Base-by-base conservation (phyloP, 2,329 filamentous ascomycete genomes). In the Neonectria sp. region DNA sequence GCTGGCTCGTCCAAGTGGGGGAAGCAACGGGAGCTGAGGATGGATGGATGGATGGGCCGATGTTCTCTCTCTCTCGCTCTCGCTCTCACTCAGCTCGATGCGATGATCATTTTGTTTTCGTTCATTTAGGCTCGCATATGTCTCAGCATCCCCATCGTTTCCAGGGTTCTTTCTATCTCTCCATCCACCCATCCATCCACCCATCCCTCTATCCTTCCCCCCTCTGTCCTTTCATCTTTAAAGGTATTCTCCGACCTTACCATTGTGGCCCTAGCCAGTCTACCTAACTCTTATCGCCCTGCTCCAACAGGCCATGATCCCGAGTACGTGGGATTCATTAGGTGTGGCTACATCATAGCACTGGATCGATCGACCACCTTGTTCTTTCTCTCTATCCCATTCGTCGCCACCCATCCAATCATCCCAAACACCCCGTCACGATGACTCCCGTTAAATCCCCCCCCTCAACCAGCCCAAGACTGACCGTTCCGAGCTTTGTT, bases 291-390 rank as follows among this genome's bases (percentile, higher is more conserved):
- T 51, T 57, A 67, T 53, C 55, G 29, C 52, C 25, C 68, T 61
- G 62, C 27, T 40, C 52, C 55, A 68, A 63, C 67, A 71, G 71
- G 71, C 61, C 67, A 75, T 71, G 71, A 75, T 70, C 71, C 68
- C 60, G 73, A 68, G 61, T 71, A 65, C 63, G 70, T 74, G 61
- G 60, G 37, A 73, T 73, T 58, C 61, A 62, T 70, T 61, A 25
- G 68, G 66, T 60, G 72, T 73, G 72, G 69, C 73, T 73, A 75
- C 73, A 75, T 73, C 73, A 75, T 75, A 73, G 65, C 55, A 67
- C 62, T 70, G 65, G 17, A 66, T 64, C 66, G 73, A 75, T 75
- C 73, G 21, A 40, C 35, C 31, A 46, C 2, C 31, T 37, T 35
- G 51, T 29, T 40, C 21, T 29, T 35, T 51, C 33, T 63, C 35